phyloP scores from a whole-genome alignment of 805 yeast genomes.

The Torulaspora delbrueckii region DNA sequence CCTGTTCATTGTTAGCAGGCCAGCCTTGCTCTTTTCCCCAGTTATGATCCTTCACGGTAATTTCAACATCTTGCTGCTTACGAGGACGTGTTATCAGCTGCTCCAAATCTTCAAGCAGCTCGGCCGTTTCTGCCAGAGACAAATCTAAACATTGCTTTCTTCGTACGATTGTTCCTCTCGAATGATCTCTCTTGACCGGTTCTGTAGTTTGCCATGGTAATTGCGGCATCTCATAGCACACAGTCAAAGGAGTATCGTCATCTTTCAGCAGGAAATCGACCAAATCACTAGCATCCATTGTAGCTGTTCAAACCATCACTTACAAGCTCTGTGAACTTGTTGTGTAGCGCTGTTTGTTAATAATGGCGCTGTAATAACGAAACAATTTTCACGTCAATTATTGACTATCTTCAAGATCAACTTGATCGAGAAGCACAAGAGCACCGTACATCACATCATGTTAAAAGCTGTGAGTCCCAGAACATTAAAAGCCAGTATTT shows the following conservation, averaged over 20 bases:
- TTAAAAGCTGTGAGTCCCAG: background rate
- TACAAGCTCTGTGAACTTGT: background rate
- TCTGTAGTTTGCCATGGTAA: background rate
- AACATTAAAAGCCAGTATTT: background rate
- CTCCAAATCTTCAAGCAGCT: slow-evolving; percentile 3
- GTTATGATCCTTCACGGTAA: background rate
- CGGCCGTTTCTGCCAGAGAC: background rate
- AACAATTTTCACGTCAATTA: background rate
- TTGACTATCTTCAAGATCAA: background rate
- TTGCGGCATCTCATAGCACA: background rate
- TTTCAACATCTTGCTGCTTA: background rate
- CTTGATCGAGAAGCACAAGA: background rate
- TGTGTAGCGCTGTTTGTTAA: background rate
- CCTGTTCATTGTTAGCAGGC: background rate
- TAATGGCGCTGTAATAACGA: background rate
- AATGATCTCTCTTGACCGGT: background rate
- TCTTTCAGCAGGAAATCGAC: slow-evolving; percentile 20
- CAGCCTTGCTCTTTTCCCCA: background rate
- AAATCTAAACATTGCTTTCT: background rate
- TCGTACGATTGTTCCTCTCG: background rate
- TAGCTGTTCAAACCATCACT: background rate
- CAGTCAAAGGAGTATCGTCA: background rate
- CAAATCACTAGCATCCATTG: slow-evolving; percentile 20
- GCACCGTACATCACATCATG: background rate
- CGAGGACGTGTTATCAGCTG: slow-evolving; percentile 2